Conservation (phyloP, 805 yeast genomes). For the Sugiyamaella floridensis region DNA sequence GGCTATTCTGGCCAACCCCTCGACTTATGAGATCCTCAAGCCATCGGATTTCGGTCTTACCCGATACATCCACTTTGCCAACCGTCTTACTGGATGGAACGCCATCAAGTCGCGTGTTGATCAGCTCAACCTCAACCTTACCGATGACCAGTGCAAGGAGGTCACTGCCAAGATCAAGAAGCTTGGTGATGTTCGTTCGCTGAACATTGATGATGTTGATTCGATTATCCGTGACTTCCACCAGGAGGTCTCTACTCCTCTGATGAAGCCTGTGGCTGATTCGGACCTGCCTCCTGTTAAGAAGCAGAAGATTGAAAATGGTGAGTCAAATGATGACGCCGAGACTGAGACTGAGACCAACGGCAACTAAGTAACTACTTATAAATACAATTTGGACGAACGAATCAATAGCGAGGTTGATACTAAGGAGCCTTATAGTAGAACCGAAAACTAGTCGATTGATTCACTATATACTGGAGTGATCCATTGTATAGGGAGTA, state of each 20-base stretch:
- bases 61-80: constrained; percentile 95
- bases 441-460: not conserved
- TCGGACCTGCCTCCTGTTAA: constrained; percentile 23
- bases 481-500: too few relatives aligned
- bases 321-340: not conserved
- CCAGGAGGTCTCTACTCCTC: constrained; percentile 42
- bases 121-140: constrained; percentile 81
- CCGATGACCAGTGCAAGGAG: constrained; percentile 92
- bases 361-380: not conserved
- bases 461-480: too few relatives aligned
- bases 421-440: too few relatives aligned
- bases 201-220: constrained; percentile 95
- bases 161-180: constrained; percentile 89
- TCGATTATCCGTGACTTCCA: constrained; percentile 93
- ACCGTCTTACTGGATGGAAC: constrained; percentile 98
- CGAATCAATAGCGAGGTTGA: not conserved
- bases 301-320: constrained; percentile 27
- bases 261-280: constrained; percentile 13
- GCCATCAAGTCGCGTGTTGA: constrained; percentile 98
- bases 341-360: not conserved
- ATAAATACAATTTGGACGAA: not conserved
- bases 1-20: constrained; percentile 96
- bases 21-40: constrained; percentile 94
- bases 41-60: constrained; percentile 95
- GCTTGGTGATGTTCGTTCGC: constrained; percentile 90